Evolutionary conservation across 805 yeast species (phyloP).

Genomic region (Candida takata): DNA sequence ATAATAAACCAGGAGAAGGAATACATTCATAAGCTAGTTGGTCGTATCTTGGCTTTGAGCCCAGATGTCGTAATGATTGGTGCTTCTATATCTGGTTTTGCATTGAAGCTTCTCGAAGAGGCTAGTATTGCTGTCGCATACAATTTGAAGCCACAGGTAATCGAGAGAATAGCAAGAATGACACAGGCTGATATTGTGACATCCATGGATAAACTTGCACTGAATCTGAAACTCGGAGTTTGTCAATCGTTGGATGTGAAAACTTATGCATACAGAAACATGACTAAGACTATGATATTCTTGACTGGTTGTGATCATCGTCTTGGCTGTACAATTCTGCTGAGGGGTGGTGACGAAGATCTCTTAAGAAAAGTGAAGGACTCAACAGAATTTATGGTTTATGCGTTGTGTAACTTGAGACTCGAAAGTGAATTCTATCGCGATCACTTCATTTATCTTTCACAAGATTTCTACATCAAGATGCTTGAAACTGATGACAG

Average conservation of each 20-base stretch:
- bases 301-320: conserved; percentile 69
- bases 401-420: conserved; percentile 69
- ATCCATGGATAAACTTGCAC: conserved; percentile 78
- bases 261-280: conserved; percentile 49
- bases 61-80: conserved; percentile 80
- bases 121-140: conserved; percentile 78
- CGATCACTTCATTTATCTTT: conserved; percentile 55
- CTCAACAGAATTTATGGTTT: conserved; percentile 72
- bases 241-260: conserved; percentile 70
- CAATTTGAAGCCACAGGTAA: conserved; percentile 73
- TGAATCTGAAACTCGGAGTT: conserved; percentile 62
- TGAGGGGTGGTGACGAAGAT: conserved; percentile 73
- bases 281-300: conserved; percentile 66
- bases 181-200: conserved; percentile 81
- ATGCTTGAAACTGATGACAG: conserved; percentile 10
- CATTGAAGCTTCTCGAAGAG: conserved; percentile 60
- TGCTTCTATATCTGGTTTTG: conserved; percentile 76
- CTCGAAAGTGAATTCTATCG: conserved; percentile 71
- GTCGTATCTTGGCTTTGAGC: conserved; percentile 63
- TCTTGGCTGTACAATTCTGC: conserved; percentile 75
- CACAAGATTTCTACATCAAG: conserved; percentile 30
- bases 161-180: conserved; percentile 68
- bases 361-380: conserved; percentile 62
- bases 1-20: conserved; percentile 84
- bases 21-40: conserved; percentile 72